These are phyloP conservation scores for Lasiodiplodia citricola DNA, from an alignment of 2,329 filamentous ascomycete genomes.

Conservation along the genomic window DNA sequence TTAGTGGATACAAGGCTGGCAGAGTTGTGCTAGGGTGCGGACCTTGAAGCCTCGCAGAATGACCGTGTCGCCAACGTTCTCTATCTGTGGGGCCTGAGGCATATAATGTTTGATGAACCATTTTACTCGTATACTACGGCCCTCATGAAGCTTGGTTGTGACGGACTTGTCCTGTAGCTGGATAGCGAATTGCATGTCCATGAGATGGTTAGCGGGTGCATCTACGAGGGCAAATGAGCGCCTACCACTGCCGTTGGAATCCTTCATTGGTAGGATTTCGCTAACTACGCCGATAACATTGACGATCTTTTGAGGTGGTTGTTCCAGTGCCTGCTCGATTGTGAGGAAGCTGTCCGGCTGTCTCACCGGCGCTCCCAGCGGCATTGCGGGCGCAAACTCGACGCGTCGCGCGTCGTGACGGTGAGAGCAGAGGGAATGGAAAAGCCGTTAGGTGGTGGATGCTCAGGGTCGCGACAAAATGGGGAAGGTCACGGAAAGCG, in stretches of 20 bases:
- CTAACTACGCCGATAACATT: conserved; percentile 24
- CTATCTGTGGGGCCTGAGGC: conserved; percentile 49
- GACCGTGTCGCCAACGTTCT: conserved; percentile 65
- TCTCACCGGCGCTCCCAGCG: background rate
- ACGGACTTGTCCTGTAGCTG: conserved; percentile 33
- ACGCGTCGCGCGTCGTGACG: background rate
- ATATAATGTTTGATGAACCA: background rate
- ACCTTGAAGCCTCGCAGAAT: conserved; percentile 54
- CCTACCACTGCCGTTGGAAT: conserved; percentile 10
- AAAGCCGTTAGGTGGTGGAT: background rate
- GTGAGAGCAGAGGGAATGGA: background rate
- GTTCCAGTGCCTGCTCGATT: background rate
- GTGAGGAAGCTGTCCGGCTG: conserved; percentile 14
- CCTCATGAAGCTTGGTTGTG: background rate
- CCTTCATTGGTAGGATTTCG: background rate
- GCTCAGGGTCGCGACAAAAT: background rate
- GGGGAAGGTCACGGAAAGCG: conserved; percentile 6
- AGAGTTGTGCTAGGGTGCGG: background rate
- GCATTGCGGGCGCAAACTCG: background rate
- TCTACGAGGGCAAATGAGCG: too few species aligned
- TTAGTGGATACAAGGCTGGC: too few species aligned
- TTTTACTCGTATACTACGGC: background rate
- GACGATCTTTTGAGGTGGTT: background rate
- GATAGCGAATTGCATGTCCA: conserved; percentile 17
- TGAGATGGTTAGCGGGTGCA: background rate